Evolutionary conservation across 148 eudicot genomes (phyloP).

Genomic region (Vaccinium myrtillus): DNA sequence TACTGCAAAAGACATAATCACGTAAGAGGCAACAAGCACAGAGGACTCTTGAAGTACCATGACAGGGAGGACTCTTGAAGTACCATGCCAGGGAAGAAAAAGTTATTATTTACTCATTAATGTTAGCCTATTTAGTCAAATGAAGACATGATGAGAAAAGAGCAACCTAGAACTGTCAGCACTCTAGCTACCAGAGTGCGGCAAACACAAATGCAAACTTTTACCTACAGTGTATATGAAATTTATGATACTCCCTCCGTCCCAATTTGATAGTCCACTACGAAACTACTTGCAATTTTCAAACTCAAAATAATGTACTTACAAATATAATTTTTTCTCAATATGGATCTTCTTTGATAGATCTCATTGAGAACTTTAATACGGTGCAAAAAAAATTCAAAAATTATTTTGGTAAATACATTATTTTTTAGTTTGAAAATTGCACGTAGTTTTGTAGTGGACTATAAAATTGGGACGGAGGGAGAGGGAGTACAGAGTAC

Average conservation of each 20-base stretch:
- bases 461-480: too few relatives aligned
- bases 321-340: too few relatives aligned
- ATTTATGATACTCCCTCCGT: neutral
- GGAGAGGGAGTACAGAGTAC: neutral
- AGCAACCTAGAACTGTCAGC: neutral
- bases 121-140: neutral
- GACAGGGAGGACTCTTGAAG: neutral
- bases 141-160: neutral
- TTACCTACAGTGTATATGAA: neutral
- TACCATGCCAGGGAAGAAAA: neutral
- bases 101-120: neutral
- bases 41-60: neutral
- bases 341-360: too few relatives aligned
- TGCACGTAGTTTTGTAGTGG: too few relatives aligned
- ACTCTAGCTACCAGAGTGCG: neutral
- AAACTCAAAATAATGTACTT: too few relatives aligned
- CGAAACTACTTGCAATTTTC: too few relatives aligned
- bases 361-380: too few relatives aligned
- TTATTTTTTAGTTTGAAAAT: too few relatives aligned
- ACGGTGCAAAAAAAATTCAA: neutral
- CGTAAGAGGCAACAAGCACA: constrained; percentile 7
- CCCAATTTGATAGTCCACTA: too few relatives aligned
- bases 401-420: too few relatives aligned
- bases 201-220: neutral
- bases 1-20: constrained; percentile 41